Evolutionary conservation across 2,329 filamentous ascomycete species (phyloP), one percentile per base, ranked within the genome.

Genomic region (Ophiobolus disseminans): DNA sequence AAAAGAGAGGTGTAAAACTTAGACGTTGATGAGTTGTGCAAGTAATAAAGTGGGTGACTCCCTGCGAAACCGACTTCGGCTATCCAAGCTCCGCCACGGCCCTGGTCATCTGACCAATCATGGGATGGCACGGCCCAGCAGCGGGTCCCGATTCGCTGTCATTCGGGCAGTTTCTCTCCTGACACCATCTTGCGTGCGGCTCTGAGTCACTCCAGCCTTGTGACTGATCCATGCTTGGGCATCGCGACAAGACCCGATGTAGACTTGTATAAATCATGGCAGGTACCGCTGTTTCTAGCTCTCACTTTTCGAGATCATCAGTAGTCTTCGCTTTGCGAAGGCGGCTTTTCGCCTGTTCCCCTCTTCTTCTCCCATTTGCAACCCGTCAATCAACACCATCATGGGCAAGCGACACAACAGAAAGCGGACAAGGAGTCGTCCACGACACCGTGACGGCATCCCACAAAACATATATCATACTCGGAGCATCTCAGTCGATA

Each of bases 341-440:
- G 48, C 62, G 58, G 54, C 66, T 67, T 51, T 62, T 68, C 63
- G 62, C 58, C 58, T n/a, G 50, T 49, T 46, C 35, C 50, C 30
- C 39, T 40, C 40, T 28, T 31, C 30, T 38, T 44, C 50, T 40
- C 48, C 36, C 31, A 23, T 28, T 8, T 25, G n/a, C n/a, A 20
- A 47, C 36, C 31, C 31, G 40, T 25, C 40, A 39, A 36, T 31
- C 13, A 40, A 32, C 34, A 47, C 39, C 32, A 59, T 41, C 30
- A 76, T 77, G 75, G 72, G 73, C 53, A 73, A 75, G 57, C 68
- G 74, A 55, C 75, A 76, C 63, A 77, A 77, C 62, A 66, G 74
- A 53, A 75, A 73, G 53, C 73, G 75, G 43, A 76, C 73, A 16
- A 67, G 75, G 51, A 74, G 72, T 58, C 71, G 75, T 26, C 73